Evolutionary conservation across 768 basidiomycete genomes (phyloP).

Genomic region (Cystobasidium tubakii): DNA sequence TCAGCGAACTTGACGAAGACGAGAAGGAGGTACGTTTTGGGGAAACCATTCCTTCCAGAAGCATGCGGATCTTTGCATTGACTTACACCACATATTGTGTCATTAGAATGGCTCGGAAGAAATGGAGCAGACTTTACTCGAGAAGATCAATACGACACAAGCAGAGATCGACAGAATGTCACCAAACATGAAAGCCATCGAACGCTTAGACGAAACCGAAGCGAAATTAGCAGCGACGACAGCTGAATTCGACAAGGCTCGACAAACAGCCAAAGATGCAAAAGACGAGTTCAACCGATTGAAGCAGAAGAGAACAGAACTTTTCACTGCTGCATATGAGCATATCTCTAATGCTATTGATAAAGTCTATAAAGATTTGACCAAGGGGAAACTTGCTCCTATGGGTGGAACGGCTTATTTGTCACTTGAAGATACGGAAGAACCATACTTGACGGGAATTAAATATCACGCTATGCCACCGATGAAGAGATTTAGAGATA

Average conservation of each 20-base stretch:
- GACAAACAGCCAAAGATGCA: conserved; percentile 82
- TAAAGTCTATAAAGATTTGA: conserved; percentile 92
- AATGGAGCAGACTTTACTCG: conserved; percentile 66
- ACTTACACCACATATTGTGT: conserved; percentile 41
- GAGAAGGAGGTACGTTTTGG: conserved; percentile 60
- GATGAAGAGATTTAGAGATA: conserved; percentile 97
- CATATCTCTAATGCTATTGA: conserved; percentile 95
- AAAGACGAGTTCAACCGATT: conserved; percentile 85
- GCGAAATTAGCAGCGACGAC: conserved; percentile 67
- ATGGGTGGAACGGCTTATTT: conserved; percentile 96
- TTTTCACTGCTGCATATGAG: conserved; percentile 92
- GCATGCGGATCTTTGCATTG: no score
- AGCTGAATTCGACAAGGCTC: conserved; percentile 81
- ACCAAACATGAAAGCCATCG: conserved; percentile 94
- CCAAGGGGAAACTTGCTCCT: conserved; percentile 85
- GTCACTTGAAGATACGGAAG: conserved; percentile 89
- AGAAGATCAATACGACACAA: conserved; percentile 63
- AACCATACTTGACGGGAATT: conserved; percentile 79
- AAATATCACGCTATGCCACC: conserved; percentile 99
- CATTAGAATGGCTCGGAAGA: conserved; percentile 61
- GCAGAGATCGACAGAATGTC: conserved; percentile 86
- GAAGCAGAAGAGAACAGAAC: conserved; percentile 66
- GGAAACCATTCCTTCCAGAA: no score
- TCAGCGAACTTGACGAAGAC: conserved; percentile 65
- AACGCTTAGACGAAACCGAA: conserved; percentile 71